Conservation (phyloP, 2,329 filamentous ascomycete species). For the Monilinia fructigena region DNA sequence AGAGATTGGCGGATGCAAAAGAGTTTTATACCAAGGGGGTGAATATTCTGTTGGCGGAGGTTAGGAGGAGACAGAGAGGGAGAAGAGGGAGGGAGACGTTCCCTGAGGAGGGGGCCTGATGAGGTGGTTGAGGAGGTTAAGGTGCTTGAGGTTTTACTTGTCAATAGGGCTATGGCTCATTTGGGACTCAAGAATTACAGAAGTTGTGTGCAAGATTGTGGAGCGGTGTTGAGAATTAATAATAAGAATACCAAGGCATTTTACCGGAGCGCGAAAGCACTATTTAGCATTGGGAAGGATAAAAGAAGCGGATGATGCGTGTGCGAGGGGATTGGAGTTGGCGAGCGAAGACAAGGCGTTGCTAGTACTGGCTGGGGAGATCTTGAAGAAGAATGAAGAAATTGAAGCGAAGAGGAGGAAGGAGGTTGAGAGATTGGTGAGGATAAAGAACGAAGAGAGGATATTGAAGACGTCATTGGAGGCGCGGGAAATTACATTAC, state of each 20-base stretch:
- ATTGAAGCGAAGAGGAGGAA: constrained; percentile 55
- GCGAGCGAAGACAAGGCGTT: constrained; percentile 70
- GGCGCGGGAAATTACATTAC: constrained; percentile 67
- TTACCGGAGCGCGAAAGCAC: constrained; percentile 78
- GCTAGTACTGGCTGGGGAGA: constrained; percentile 58
- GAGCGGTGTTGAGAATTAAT: constrained; percentile 74
- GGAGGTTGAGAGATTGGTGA: constrained; percentile 56
- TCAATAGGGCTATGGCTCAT: constrained; percentile 88
- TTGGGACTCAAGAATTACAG: constrained; percentile 87
- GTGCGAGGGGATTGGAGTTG: constrained; percentile 68
- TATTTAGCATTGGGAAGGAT: constrained; percentile 76
- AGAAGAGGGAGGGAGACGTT: constrained; percentile 44
- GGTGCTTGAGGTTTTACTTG: constrained; percentile 73
- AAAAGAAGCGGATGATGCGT: constrained; percentile 77
- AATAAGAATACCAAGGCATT: constrained; percentile 82
- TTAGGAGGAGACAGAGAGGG: constrained; percentile 51
- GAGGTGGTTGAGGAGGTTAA: constrained; percentile 51
- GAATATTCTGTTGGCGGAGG: constrained; percentile 64
- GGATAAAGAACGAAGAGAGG: constrained; percentile 53
- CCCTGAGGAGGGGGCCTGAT: constrained; percentile 43
- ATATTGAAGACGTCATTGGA: constrained; percentile 65
- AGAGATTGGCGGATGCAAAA: constrained; percentile 76
- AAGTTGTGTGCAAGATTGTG: constrained; percentile 81
- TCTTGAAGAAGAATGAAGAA: constrained; percentile 56
- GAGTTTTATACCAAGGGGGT: constrained; percentile 93